Conservation (phyloP, 306 rosid species). For the Alnus glutinosa region DNA sequence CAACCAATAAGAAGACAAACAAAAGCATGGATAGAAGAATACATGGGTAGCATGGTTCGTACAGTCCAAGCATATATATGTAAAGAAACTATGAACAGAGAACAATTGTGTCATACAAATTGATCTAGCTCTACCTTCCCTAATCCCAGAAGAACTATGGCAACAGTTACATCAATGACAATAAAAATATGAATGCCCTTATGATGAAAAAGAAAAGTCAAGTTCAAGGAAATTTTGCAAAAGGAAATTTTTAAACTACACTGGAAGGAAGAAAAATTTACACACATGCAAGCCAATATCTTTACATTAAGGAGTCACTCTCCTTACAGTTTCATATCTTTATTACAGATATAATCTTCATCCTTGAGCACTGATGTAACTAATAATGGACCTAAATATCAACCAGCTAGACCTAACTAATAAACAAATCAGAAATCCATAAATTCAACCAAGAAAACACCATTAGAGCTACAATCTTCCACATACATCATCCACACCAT, state of each 20-base stretch:
- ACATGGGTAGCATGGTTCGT: not conserved
- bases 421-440: not conserved
- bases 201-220: not conserved
- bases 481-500: not conserved
- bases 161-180: not conserved
- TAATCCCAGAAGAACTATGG: not conserved
- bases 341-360: no score
- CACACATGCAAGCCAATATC: not conserved
- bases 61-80: not conserved
- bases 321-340: not conserved
- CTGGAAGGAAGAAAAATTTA: not conserved
- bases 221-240: not conserved
- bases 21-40: not conserved
- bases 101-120: not conserved
- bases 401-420: not conserved
- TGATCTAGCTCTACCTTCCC: not conserved
- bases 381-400: not conserved
- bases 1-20: not conserved
- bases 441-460: not conserved
- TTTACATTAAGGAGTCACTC: not conserved
- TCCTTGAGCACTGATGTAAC: not conserved
- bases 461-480: not conserved
- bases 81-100: not conserved
- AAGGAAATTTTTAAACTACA: not conserved
- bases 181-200: not conserved